Percentiles rank a stretch among this genome's conserved stretches.
phyloP scores from a whole-genome alignment of 148 eudicot genomes.

The Amaranthus cruentus region DNA sequence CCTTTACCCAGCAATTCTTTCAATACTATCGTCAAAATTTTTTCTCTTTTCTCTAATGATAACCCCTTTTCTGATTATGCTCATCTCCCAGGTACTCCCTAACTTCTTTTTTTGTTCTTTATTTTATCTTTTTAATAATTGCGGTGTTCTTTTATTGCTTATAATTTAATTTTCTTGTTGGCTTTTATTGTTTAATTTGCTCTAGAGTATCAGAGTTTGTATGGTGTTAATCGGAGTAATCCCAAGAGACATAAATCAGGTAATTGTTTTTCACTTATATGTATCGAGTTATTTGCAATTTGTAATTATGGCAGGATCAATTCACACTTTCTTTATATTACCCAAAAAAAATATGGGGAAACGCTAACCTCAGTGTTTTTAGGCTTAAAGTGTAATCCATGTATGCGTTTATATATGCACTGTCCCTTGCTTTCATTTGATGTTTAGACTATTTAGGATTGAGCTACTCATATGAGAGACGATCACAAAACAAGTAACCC shows the following conservation, averaged over 20 bases:
- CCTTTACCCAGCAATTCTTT: conserved; percentile 20
- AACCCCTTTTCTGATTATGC: conserved; percentile 24
- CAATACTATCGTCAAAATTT: conserved; percentile 7
- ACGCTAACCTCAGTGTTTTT: background rate
- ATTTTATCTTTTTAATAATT: background rate
- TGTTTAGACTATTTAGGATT: no score
- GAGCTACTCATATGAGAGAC: no score
- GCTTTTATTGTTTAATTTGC: conserved; percentile 7
- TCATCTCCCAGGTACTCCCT: background rate
- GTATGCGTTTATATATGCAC: background rate
- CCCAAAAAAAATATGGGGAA: background rate
- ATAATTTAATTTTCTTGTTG: background rate
- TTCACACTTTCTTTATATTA: background rate
- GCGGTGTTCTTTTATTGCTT: background rate
- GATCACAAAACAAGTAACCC: no score
- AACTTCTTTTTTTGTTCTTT: background rate
- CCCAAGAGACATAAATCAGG: background rate
- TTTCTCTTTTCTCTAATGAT: conserved; percentile 17
- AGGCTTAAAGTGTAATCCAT: background rate
- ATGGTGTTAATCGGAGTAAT: background rate
- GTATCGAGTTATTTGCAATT: background rate
- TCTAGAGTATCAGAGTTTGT: conserved; percentile 2
- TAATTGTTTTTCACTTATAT: background rate
- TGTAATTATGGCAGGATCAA: background rate
- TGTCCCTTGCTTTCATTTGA: no score